Percentiles rank a stretch among this genome's conserved stretches.
These are phyloP conservation scores for Paraphoma sp. DNA, from an alignment of 2,329 filamentous ascomycete genomes.

Conservation along the genomic window DNA sequence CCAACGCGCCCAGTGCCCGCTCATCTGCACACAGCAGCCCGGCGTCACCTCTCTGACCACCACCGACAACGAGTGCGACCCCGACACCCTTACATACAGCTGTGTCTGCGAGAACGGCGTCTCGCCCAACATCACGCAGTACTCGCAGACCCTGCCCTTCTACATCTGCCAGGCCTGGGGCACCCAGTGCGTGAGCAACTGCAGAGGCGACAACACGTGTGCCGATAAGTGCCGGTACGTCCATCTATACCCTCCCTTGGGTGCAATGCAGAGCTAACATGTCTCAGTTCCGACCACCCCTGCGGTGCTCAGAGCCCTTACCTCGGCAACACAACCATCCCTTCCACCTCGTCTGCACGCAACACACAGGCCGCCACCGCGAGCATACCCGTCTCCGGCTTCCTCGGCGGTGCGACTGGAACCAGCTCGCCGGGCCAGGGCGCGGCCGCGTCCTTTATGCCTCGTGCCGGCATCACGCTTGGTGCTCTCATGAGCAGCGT, in stretches of 20 bases:
- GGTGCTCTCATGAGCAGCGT: slow-evolving; percentile 61
- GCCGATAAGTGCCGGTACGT: slow-evolving; percentile 62
- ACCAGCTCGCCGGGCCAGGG: slow-evolving; percentile 16
- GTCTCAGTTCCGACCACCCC: slow-evolving; percentile 63
- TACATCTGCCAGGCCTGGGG: slow-evolving; percentile 76
- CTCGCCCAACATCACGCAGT: slow-evolving; percentile 76
- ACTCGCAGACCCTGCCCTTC: slow-evolving; percentile 79
- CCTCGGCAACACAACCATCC: slow-evolving; percentile 63
- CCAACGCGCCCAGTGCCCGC: slow-evolving; percentile 70
- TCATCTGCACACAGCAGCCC: slow-evolving; percentile 72
- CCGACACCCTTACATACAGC: slow-evolving; percentile 68
- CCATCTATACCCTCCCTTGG: neutral
- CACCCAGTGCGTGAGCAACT: slow-evolving; percentile 69
- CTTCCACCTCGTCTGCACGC: slow-evolving; percentile 53
- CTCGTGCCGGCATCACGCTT: slow-evolving; percentile 64
- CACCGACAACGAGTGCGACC: slow-evolving; percentile 70
- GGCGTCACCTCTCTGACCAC: slow-evolving; percentile 54
- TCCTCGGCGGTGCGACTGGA: slow-evolving; percentile 15
- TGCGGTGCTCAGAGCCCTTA: slow-evolving; percentile 74
- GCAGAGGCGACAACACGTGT: slow-evolving; percentile 65
- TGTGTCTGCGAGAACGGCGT: slow-evolving; percentile 74
- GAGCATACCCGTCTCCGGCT: slow-evolving; percentile 39
- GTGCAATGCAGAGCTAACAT: slow-evolving; percentile 4
- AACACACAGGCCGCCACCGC: slow-evolving; percentile 39
- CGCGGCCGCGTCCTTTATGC: slow-evolving; percentile 54